Base-by-base conservation (phyloP, 164 flowering plant species). In the Cinnamomum chago region DNA sequence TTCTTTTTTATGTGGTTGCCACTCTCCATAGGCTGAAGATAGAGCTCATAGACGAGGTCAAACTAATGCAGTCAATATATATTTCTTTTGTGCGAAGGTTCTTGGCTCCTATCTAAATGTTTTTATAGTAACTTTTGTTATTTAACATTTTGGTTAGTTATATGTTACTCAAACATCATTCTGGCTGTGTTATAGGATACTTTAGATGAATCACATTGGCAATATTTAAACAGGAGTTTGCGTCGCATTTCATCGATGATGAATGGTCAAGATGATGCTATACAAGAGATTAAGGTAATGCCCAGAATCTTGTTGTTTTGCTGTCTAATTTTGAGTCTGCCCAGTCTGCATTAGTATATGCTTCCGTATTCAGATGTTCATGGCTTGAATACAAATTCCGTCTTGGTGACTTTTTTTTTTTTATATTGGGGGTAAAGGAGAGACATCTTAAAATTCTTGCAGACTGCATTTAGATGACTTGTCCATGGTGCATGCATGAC, bases 31-130 rank as follows among this genome's bases (percentile, higher is more conserved):
- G 99, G 99, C 98, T 72, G 99, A 96, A 78, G 93, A 88, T 83
- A 86, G 99, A 86, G 97, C 98, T 76, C 99, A 96, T 80, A 87
- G 98, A 75, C 89, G 90, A 72, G 99, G 99, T 65, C 99, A 96
- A 80, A 87, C 82, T 65, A 92, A 86, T 76, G 88, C 93, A 6
- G 96, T 96, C 82, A 94, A 94, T 75, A 76, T 94, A 65, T 96
- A 94, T 77, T 87, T 92, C 62, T 95, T 96, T 72, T 90, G 95
- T 83, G 99, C 97, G 28, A 96, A 93, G 99, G 99, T 95, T 60
- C 58, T 73, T 51, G 5, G 22, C 68, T 35, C 66, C 72, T n/a
- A 14, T 30, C 18, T 58, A 18, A 30, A 18, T 20, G 2, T 13
- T 72, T 58, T 40, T 62, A 11, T 17, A 18, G 30, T n/a, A 58